A percentile compares a stretch with the other conserved stretches of the same genome.
Evolutionary conservation across 371 early-diverging fungal species (phyloP).

Genomic region (Apophysomyces trapeziformis): DNA sequence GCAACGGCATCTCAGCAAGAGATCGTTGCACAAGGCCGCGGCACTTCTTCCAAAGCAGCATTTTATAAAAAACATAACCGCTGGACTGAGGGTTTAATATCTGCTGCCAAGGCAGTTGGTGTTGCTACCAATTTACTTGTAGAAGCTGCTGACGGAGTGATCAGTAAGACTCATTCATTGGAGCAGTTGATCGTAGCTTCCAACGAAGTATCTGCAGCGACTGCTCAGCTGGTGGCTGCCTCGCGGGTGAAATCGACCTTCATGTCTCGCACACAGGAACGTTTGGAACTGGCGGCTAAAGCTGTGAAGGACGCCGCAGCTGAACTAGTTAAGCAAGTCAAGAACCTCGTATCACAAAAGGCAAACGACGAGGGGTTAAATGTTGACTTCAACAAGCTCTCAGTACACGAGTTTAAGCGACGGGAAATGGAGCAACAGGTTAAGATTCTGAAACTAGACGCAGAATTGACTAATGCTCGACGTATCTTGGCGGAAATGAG

Average conservation of each 20-base stretch:
- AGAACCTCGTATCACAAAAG: slow-evolving; percentile 80
- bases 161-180: slow-evolving; percentile 86
- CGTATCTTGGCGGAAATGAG: slow-evolving; percentile 92
- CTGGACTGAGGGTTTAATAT: slow-evolving; percentile 98
- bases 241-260: slow-evolving; percentile 93
- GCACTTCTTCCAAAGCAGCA: slow-evolving; percentile 81
- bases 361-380: slow-evolving; percentile 48
- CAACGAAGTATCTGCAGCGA: slow-evolving; percentile 94
- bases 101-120: slow-evolving; percentile 96
- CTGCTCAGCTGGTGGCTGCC: slow-evolving; percentile 97
- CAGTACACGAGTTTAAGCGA: slow-evolving; percentile 92
- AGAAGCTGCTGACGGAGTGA: slow-evolving; percentile 95
- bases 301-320: slow-evolving; percentile 92
- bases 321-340: slow-evolving; percentile 92
- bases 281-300: slow-evolving; percentile 90
- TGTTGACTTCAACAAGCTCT: slow-evolving; percentile 78
- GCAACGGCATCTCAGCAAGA: slow-evolving; percentile 96
- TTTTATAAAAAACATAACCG: slow-evolving; percentile 99
- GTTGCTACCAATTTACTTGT: slow-evolving; percentile 90
- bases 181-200: slow-evolving; percentile 97
- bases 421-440: slow-evolving; percentile 98
- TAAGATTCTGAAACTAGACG: slow-evolving; percentile 92
- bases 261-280: slow-evolving; percentile 90
- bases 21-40: slow-evolving; percentile 93
- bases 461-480: slow-evolving; percentile 86